A percentile compares a stretch with the other conserved stretches of the same genome.
Conservation (phyloP, 2,329 filamentous ascomycete genomes). For the Ilyonectria sp. region DNA sequence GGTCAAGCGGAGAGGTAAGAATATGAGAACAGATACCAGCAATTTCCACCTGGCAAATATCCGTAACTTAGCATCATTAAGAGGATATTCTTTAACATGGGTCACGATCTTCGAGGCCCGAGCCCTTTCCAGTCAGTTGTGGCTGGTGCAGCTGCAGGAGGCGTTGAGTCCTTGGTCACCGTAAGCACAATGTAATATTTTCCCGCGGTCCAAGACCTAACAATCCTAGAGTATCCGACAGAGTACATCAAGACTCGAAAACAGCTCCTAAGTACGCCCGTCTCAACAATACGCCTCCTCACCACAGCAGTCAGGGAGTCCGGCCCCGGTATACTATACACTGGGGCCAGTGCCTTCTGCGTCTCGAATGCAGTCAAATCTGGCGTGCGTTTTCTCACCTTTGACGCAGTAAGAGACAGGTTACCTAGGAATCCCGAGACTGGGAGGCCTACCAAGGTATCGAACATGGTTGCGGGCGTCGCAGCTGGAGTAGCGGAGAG, state of each 20-base stretch:
- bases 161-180: conserved; percentile 24
- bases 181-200: conserved; percentile 9
- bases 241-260: conserved; percentile 17
- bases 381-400: conserved; percentile 39
- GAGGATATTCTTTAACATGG: neutral
- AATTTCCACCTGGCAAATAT: neutral
- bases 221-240: conserved; percentile 24
- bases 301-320: neutral
- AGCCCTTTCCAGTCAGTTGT: conserved; percentile 25
- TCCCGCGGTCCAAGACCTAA: neutral
- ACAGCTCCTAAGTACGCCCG: neutral
- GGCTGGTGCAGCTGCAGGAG: conserved; percentile 21
- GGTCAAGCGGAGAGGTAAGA: neutral
- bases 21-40: neutral
- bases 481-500: conserved; percentile 42
- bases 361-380: conserved; percentile 40
- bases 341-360: conserved; percentile 37
- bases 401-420: neutral
- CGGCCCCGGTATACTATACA: conserved; percentile 29
- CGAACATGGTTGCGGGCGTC: conserved; percentile 42
- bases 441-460: conserved; percentile 20
- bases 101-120: neutral
- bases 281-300: conserved; percentile 1
- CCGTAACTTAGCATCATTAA: neutral
- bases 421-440: neutral